Conservation (phyloP, 2,329 filamentous ascomycete species). For the Sporothrix pallida region DNA sequence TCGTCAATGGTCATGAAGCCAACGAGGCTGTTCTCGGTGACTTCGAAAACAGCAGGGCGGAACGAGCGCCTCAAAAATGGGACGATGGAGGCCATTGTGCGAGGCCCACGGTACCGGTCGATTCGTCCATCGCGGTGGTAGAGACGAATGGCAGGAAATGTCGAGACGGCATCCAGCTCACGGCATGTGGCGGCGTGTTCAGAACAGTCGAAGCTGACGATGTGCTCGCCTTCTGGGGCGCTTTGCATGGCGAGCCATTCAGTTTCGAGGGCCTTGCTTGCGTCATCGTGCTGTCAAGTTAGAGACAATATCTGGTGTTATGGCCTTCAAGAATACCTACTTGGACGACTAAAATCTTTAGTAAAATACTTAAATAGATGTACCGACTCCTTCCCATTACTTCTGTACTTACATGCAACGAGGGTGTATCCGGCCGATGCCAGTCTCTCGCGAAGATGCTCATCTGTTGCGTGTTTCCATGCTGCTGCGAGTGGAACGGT, state of each 20-base stretch:
- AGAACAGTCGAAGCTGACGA: slow-evolving; percentile 52
- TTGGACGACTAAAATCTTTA: slow-evolving; percentile 30
- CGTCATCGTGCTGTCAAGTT: slow-evolving; percentile 38
- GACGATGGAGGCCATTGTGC: slow-evolving; percentile 46
- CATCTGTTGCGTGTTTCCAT: slow-evolving; percentile 40
- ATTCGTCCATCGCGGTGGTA: slow-evolving; percentile 47
- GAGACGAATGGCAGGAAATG: slow-evolving; percentile 53
- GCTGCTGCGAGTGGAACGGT: slow-evolving; percentile 24
- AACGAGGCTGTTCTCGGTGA: slow-evolving; percentile 42
- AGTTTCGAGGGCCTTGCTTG: slow-evolving; percentile 45
- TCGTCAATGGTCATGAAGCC: slow-evolving; percentile 50
- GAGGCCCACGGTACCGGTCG: slow-evolving; percentile 52
- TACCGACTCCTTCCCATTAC: background rate
- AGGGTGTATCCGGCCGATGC: slow-evolving; percentile 40
- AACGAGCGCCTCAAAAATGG: slow-evolving; percentile 43
- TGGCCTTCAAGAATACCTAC: background rate
- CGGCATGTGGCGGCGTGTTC: slow-evolving; percentile 46
- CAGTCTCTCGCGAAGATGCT: slow-evolving; percentile 31
- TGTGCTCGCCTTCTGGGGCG: slow-evolving; percentile 35
- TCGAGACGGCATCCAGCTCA: slow-evolving; percentile 49
- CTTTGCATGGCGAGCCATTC: slow-evolving; percentile 46
- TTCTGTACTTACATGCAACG: slow-evolving; percentile 44
- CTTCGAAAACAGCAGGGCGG: slow-evolving; percentile 41
- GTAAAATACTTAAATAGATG: background rate
- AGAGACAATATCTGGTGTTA: background rate